phyloP scores from a whole-genome alignment of 2,329 filamentous ascomycete genomes.

The Rutstroemia sp. region DNA sequence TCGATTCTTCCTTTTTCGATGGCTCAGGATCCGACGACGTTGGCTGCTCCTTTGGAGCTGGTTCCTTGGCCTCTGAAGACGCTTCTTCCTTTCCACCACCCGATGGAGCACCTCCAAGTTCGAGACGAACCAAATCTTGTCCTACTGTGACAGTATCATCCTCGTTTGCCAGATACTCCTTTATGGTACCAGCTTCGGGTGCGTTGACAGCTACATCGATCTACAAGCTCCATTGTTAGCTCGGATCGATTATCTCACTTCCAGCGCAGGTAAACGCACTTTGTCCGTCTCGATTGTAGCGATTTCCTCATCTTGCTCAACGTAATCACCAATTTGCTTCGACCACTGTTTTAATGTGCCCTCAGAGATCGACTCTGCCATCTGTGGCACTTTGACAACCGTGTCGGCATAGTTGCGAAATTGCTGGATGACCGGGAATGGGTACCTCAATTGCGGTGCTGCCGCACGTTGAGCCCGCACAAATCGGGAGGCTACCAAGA shows the following conservation, averaged over 20 bases:
- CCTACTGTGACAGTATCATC: slow-evolving; percentile 94
- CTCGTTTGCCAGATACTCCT: slow-evolving; percentile 83
- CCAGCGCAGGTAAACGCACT: slow-evolving; percentile 41
- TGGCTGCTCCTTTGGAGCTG: slow-evolving; percentile 49
- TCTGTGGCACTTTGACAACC: slow-evolving; percentile 88
- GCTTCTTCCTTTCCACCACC: slow-evolving; percentile 47
- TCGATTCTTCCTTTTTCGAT: slow-evolving; percentile 33
- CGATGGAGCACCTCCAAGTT: slow-evolving; percentile 61
- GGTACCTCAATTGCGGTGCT: slow-evolving; percentile 30
- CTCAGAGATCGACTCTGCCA: slow-evolving; percentile 98
- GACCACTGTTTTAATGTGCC: slow-evolving; percentile 93
- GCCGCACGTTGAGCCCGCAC: slow-evolving; percentile 21
- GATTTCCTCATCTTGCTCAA: slow-evolving; percentile 95
- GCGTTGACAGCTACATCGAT: slow-evolving; percentile 97
- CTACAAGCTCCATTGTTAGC: slow-evolving; percentile 36
- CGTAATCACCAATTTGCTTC: slow-evolving; percentile 86
- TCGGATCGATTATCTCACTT: neutral
- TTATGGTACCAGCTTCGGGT: slow-evolving; percentile 82
- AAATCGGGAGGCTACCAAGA: slow-evolving; percentile 29
- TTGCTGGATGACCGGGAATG: slow-evolving; percentile 42
- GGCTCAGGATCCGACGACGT: slow-evolving; percentile 39
- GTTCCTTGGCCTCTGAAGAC: slow-evolving; percentile 47
- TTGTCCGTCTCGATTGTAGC: slow-evolving; percentile 99
- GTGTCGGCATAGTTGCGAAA: slow-evolving; percentile 66
- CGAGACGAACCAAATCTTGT: slow-evolving; percentile 81